A percentile compares a stretch with the other conserved stretches of the same genome.
These are phyloP conservation scores for Biscogniauxia marginata DNA, from an alignment of 2,329 filamentous ascomycete species.

Conservation along the genomic window DNA sequence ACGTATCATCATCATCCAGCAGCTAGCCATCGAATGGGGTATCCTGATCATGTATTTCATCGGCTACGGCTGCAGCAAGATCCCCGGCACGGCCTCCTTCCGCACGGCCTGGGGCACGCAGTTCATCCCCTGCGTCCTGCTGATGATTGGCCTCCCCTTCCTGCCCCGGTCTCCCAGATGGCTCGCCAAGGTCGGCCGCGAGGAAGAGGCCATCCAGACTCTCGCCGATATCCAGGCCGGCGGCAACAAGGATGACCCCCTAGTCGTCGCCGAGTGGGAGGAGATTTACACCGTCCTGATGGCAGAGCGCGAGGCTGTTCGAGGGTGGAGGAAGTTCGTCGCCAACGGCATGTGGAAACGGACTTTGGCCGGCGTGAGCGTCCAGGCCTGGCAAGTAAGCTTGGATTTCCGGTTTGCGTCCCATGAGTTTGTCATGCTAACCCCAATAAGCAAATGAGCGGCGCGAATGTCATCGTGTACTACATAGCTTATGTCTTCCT, in stretches of 20 bases:
- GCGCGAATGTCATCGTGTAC: constrained; percentile 55
- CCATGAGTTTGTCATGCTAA: constrained; percentile 8
- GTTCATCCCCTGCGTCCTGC: constrained; percentile 57
- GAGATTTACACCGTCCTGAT: constrained; percentile 46
- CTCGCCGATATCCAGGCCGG: constrained; percentile 57
- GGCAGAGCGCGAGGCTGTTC: constrained; percentile 35
- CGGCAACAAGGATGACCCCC: constrained; percentile 51
- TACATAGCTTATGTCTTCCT: constrained; percentile 61
- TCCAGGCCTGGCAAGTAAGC: constrained; percentile 54
- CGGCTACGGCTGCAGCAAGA: constrained; percentile 62
- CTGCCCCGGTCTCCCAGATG: constrained; percentile 63
- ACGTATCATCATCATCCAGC: constrained; percentile 68
- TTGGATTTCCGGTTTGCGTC: constrained; percentile 8
- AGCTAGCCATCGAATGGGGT: constrained; percentile 73
- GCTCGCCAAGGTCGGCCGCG: constrained; percentile 61
- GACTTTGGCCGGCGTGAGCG: constrained; percentile 53
- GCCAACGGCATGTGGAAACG: constrained; percentile 56
- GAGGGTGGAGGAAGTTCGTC: constrained; percentile 39
- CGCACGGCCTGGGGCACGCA: constrained; percentile 65
- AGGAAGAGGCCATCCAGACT: constrained; percentile 52
- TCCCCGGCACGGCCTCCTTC: constrained; percentile 58
- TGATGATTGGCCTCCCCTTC: constrained; percentile 58
- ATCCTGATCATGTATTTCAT: constrained; percentile 72
- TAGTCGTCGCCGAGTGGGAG: constrained; percentile 57
- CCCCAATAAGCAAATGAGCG: constrained; percentile 43